Conservation (phyloP, 371 early-diverging fungal species). For the Cokeromyces recurvatus region DNA sequence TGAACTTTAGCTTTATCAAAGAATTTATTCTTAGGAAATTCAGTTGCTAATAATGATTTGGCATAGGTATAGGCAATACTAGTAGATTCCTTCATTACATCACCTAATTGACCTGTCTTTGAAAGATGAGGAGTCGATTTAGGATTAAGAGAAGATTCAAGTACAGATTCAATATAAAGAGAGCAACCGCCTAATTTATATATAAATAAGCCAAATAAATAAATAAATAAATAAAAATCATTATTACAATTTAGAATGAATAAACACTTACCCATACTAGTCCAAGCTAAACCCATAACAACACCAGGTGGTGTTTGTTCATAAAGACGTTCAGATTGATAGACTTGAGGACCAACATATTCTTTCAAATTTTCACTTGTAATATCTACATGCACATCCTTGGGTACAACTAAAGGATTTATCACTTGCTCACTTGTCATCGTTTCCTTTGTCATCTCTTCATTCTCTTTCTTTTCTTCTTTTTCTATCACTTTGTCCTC, state of each 20-base stretch:
- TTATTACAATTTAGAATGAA: not conserved
- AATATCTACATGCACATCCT: slow-evolving; percentile 57
- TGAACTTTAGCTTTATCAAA: slow-evolving; percentile 88
- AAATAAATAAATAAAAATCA: not conserved
- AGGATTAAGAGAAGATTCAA: slow-evolving; percentile 68
- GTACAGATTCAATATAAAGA: slow-evolving; percentile 91
- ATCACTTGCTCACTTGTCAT: slow-evolving; percentile 13
- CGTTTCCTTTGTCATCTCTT: slow-evolving; percentile 6
- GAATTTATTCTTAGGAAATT: slow-evolving; percentile 81
- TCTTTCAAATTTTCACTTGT: slow-evolving; percentile 73
- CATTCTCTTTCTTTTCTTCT: slow-evolving; percentile 1
- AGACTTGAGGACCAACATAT: slow-evolving; percentile 90
- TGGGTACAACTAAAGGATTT: slow-evolving; percentile 51
- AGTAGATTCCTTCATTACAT: slow-evolving; percentile 98
- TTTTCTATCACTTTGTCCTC: slow-evolving; percentile 30
- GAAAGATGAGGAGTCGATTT: slow-evolving; percentile 65
- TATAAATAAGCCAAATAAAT: too few relatives aligned
- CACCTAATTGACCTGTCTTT: slow-evolving; percentile 94
- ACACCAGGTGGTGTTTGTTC: slow-evolving; percentile 89
- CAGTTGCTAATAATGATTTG: slow-evolving; percentile 68
- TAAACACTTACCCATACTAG: slow-evolving; percentile 79
- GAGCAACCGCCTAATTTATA: slow-evolving; percentile 91
- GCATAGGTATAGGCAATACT: slow-evolving; percentile 94
- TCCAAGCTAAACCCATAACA: slow-evolving; percentile 97
- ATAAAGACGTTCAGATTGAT: slow-evolving; percentile 86